These are phyloP conservation scores for Ilyonectria robusta DNA, from an alignment of 2,329 filamentous ascomycete species.

Conservation along the genomic window DNA sequence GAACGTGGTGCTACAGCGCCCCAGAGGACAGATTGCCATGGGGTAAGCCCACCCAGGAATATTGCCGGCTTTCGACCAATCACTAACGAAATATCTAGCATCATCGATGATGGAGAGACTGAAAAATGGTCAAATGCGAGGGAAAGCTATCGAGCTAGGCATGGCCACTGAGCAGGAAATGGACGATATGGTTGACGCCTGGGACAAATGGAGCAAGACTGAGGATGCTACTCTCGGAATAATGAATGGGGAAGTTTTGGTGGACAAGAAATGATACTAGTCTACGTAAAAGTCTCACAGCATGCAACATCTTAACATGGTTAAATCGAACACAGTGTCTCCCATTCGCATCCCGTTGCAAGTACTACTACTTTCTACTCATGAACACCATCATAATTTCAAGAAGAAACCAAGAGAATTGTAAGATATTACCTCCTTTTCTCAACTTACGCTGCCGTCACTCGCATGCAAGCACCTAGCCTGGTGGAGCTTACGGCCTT, in stretches of 20 bases:
- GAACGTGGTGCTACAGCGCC: conserved; percentile 50
- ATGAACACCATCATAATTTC: too few species aligned
- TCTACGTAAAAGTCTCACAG: background rate
- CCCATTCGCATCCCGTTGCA: too few species aligned
- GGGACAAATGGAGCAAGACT: conserved; percentile 46
- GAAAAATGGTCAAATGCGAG: conserved; percentile 42
- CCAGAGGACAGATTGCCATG: conserved; percentile 44
- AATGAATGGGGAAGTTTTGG: conserved; percentile 49
- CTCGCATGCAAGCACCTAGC: conserved; percentile 16
- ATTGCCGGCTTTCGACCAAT: background rate
- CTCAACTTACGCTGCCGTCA: conserved; percentile 56
- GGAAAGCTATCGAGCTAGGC: conserved; percentile 44
- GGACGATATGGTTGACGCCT: conserved; percentile 48
- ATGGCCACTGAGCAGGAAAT: conserved; percentile 44
- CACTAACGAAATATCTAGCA: conserved; percentile 36
- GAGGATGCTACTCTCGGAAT: conserved; percentile 49
- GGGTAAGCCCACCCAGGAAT: conserved; percentile 37
- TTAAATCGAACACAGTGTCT: too few species aligned
- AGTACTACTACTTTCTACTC: too few species aligned
- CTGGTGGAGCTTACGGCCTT: conserved; percentile 26
- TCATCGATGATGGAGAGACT: conserved; percentile 46
- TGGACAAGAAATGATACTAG: conserved; percentile 37
- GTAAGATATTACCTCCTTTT: conserved; percentile 51
- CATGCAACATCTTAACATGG: too few species aligned
- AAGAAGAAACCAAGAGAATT: too few species aligned